Conservation (phyloP, 2,329 filamentous ascomycete genomes). For the Didymella segeticola region DNA sequence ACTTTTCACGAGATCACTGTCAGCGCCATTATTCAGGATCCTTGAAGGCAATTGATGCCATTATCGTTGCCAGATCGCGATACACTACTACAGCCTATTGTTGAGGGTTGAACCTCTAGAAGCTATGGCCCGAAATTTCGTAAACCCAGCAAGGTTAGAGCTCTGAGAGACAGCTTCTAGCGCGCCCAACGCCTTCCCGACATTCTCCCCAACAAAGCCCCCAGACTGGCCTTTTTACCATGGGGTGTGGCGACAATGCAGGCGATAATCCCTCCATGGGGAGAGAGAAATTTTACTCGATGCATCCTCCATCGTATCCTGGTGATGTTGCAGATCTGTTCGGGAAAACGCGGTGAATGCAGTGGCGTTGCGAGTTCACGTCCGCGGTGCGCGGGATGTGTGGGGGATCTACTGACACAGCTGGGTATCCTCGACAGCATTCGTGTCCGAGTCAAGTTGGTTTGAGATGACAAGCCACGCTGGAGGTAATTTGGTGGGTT, state of each 20-base stretch:
- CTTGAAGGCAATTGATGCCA: neutral
- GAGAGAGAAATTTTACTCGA: neutral
- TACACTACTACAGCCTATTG: constrained; percentile 39
- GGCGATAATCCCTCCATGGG: constrained; percentile 14
- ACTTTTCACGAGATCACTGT: neutral
- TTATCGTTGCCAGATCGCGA: constrained; percentile 2
- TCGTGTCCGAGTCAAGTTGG: constrained; percentile 6
- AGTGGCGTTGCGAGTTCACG: constrained; percentile 15
- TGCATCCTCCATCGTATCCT: neutral
- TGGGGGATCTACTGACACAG: constrained; percentile 21
- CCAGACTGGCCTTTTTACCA: constrained; percentile 21
- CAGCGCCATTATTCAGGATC: neutral
- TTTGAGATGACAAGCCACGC: constrained; percentile 1
- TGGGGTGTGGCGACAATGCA: constrained; percentile 27
- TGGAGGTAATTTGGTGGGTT: neutral
- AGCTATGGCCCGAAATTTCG: constrained; percentile 30
- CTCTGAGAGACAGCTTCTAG: constrained; percentile 23
- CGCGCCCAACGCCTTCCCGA: constrained; percentile 22
- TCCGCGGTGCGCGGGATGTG: constrained; percentile 13
- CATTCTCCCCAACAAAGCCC: constrained; percentile 32
- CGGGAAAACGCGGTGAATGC: constrained; percentile 12
- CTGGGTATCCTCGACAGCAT: constrained; percentile 19
- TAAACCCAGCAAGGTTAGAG: constrained; percentile 29
- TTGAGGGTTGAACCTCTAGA: constrained; percentile 23
- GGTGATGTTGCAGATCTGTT: neutral